Evolutionary conservation across 768 basidiomycete genomes (phyloP).

Genomic region (Paxillus rubicundulus): DNA sequence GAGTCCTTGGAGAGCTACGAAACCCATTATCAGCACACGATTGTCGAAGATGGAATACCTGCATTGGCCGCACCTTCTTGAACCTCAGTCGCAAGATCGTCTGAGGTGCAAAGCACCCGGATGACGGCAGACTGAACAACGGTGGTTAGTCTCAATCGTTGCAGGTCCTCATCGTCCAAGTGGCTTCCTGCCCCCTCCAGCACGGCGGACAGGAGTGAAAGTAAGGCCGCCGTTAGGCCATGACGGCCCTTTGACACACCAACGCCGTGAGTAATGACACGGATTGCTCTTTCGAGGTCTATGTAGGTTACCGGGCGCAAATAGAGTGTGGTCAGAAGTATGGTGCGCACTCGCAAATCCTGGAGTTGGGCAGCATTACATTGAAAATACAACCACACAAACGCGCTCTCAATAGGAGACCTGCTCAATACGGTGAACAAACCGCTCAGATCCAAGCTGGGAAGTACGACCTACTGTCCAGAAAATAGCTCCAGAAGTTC

Average conservation of each 20-base stretch:
- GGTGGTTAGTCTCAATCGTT: constrained; percentile 38
- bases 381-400: constrained; percentile 47
- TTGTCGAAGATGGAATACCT: neutral
- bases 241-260: constrained; percentile 15
- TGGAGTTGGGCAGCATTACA: constrained; percentile 20
- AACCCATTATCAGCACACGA: constrained; percentile 1
- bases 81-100: constrained; percentile 21
- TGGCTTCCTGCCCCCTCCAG: constrained; percentile 25
- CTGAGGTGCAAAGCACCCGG: constrained; percentile 34
- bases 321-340: constrained; percentile 38
- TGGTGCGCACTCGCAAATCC: constrained; percentile 21
- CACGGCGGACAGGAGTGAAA: constrained; percentile 42
- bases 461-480: constrained; percentile 26
- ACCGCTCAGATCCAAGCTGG: neutral
- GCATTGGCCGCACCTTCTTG: constrained; percentile 33
- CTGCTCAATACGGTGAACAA: constrained; percentile 6
- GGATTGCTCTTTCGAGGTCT: constrained; percentile 37
- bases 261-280: constrained; percentile 39
- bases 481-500: constrained; percentile 12
- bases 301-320: constrained; percentile 18
- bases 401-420: constrained; percentile 23
- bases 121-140: constrained; percentile 37
- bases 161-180: constrained; percentile 32
- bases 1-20: constrained; percentile 42
- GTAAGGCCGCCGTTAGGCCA: constrained; percentile 28